Evolutionary conservation across 2,329 filamentous ascomycete genomes (phyloP).

Genomic region (Epichloe uncinata): DNA sequence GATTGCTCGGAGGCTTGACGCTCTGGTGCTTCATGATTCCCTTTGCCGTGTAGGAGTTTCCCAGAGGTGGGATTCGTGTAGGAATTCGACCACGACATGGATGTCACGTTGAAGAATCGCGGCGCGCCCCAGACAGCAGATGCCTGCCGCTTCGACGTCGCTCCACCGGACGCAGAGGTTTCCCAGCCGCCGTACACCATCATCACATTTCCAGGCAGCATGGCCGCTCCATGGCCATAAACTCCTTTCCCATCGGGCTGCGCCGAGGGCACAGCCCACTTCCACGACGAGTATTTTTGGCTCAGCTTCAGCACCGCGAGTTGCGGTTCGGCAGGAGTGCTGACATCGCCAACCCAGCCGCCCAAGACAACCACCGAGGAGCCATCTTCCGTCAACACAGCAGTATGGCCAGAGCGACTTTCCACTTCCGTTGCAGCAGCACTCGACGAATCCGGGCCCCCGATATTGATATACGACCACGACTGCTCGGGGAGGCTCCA

Average conservation of each 20-base stretch:
- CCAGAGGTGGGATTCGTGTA: slow-evolving; percentile 33
- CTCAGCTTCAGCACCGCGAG: slow-evolving; percentile 65
- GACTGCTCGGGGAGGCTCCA: slow-evolving; percentile 77
- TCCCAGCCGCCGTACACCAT: slow-evolving; percentile 52
- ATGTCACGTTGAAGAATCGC: slow-evolving; percentile 45
- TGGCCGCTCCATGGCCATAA: slow-evolving; percentile 49
- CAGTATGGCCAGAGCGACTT: slow-evolving; percentile 78
- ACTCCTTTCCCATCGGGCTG: slow-evolving; percentile 34
- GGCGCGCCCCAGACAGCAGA: slow-evolving; percentile 9
- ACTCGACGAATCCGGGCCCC: slow-evolving; percentile 21
- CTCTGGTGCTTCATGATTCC: slow-evolving; percentile 12
- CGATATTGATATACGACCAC: slow-evolving; percentile 71
- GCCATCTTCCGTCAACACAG: slow-evolving; percentile 69
- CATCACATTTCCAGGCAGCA: slow-evolving; percentile 55
- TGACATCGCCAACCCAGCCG: slow-evolving; percentile 81
- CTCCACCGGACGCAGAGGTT: slow-evolving; percentile 22
- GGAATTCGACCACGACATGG: slow-evolving; percentile 36
- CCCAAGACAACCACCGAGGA: slow-evolving; percentile 66
- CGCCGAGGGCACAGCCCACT: slow-evolving; percentile 49
- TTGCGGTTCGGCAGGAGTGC: slow-evolving; percentile 66
- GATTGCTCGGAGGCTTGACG: slow-evolving; percentile 9
- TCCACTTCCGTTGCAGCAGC: slow-evolving; percentile 46
- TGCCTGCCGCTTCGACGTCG: slow-evolving; percentile 20
- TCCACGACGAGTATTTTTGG: slow-evolving; percentile 61
- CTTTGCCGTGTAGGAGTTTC: background rate